Conservation (phyloP, 1,284 basidiomycete species). For the Kwoniella shivajii region DNA sequence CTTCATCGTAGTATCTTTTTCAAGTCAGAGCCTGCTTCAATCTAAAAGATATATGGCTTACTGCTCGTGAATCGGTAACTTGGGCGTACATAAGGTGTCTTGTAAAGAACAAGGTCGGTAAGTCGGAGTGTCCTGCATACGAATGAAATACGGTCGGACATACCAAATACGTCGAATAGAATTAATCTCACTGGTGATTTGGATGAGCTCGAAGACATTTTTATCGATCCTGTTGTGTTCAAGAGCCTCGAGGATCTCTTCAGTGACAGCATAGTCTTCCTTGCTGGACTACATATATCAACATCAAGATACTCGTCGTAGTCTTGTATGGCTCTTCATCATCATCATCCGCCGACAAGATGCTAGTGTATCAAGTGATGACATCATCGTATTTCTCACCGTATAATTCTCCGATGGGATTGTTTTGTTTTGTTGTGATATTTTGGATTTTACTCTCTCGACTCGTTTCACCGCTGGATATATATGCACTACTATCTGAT, state of each 20-base stretch:
- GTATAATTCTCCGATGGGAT: too few relatives aligned
- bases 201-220: conserved; percentile 8
- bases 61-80: conserved; percentile 51
- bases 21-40: neutral
- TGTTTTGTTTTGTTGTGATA: too few relatives aligned
- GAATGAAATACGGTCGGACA: conserved; percentile 1
- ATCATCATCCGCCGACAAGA: neutral
- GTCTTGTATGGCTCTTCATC: too few relatives aligned
- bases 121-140: neutral
- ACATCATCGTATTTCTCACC: neutral
- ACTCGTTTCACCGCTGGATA: too few relatives aligned
- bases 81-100: conserved; percentile 54
- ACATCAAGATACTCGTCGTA: too few relatives aligned
- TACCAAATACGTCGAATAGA: conserved; percentile 54
- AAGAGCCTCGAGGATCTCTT: too few relatives aligned
- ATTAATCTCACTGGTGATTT: conserved; percentile 45
- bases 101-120: conserved; percentile 2
- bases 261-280: too few relatives aligned
- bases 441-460: too few relatives aligned
- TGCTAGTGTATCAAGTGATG: neutral
- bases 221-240: too few relatives aligned
- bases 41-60: conserved; percentile 10
- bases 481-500: too few relatives aligned
- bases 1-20: conserved; percentile 50
- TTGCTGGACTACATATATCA: too few relatives aligned